phyloP scores from a whole-genome alignment of 2,329 filamentous ascomycete genomes.

The Xylariaceae sp. region DNA sequence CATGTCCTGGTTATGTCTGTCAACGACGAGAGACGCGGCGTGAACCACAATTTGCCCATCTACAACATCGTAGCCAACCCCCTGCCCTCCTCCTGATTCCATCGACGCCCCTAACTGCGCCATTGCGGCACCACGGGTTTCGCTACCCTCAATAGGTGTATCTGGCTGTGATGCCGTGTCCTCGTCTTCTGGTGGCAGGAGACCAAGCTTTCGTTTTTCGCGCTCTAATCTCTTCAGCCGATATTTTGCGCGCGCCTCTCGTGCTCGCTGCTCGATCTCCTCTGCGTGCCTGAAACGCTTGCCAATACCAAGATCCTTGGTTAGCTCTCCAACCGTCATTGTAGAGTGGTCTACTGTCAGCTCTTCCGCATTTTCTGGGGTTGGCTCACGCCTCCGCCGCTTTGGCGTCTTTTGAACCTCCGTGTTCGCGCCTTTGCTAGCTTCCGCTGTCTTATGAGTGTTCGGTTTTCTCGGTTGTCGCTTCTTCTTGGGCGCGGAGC shows the following conservation, averaged over 20 bases:
- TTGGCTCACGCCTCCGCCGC: conserved; percentile 54
- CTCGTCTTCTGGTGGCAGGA: conserved; percentile 31
- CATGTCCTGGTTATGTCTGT: conserved; percentile 66
- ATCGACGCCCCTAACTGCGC: conserved; percentile 32
- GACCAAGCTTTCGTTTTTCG: conserved; percentile 45
- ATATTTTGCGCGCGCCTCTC: conserved; percentile 45
- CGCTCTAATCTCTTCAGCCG: conserved; percentile 49
- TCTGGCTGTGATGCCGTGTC: conserved; percentile 27
- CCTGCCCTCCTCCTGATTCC: conserved; percentile 40
- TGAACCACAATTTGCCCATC: conserved; percentile 77
- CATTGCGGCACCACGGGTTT: conserved; percentile 29
- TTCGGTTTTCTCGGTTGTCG: conserved; percentile 36
- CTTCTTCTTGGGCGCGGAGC: conserved; percentile 42
- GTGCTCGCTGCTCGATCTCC: conserved; percentile 73
- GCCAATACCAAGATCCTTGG: conserved; percentile 72
- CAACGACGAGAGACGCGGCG: conserved; percentile 70
- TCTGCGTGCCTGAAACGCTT: conserved; percentile 78
- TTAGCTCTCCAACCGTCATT: conserved; percentile 76
- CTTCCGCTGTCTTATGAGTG: conserved; percentile 26
- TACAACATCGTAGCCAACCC: conserved; percentile 59
- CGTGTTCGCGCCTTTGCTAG: conserved; percentile 32
- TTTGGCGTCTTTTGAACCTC: conserved; percentile 33
- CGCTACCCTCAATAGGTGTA: conserved; percentile 34
- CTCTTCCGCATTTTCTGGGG: conserved; percentile 69
- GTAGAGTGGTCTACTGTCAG: conserved; percentile 69